Evolutionary conservation across 768 basidiomycete genomes (phyloP), one percentile per base, ranked within the genome.

Genomic region (Porphyrellus cyaneotinctus): DNA sequence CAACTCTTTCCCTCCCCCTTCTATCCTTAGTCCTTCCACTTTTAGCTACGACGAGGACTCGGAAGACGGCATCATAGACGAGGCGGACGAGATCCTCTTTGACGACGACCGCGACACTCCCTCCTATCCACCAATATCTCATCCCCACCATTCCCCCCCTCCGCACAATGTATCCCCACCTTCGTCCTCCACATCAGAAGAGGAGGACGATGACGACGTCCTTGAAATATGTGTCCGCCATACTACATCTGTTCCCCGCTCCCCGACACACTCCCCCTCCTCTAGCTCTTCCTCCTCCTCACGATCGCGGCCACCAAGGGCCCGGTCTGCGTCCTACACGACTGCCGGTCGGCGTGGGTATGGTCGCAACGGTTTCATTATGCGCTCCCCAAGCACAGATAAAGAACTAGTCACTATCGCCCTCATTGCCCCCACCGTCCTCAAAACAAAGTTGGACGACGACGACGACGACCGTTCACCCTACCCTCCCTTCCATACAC

Each of bases 381-480:
- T 64, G 67, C 63, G 55, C 12, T 67, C 67, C 6, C 51, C 36
- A 39, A 70, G 69, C 45, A 47, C 67, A 37, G 72, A 78, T 51
- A 68, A 76, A 28, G 83, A 85, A 36, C 78, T 81, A 26, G 70
- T 86, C 57, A 87, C 87, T 11, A 88, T 88, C 49, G 84, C 84
- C 13, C 77, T 83, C 33, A 86, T 88, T 42, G 83, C 86, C 0
- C 87, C 87, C 6, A 95, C 97, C 6, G 79, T 90, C 42, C 77
- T 98, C 58, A 99, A 98, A 74, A 90, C 90, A 17, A 80, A 75
- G 11, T 75, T 78, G 1, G 78, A 76, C 7, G 78, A 81, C 47
- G 78, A 79, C 41, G 70, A 72, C 24, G 42, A 42, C 43, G 70
- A 72, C 22, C 46, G 43, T 20, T 50, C 54, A 7, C 36, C 58